Conservation (phyloP, 352 stramenopile species). For the Phytopythium ostracodes region DNA sequence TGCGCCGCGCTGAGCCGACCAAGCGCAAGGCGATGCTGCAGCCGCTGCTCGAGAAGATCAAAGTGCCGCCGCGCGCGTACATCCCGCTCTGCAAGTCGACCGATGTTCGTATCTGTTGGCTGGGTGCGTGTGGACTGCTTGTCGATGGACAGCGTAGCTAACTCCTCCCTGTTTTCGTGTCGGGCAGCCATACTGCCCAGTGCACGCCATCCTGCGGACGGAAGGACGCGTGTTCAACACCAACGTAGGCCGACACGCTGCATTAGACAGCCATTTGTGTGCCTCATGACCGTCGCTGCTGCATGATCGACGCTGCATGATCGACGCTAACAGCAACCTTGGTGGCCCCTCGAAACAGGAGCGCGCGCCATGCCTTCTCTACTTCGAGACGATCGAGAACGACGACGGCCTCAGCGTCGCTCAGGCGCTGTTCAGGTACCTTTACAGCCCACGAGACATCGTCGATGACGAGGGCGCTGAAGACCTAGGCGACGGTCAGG, state of each 20-base stretch:
- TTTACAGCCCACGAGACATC: slow-evolving; percentile 38
- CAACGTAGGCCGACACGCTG: slow-evolving; percentile 45
- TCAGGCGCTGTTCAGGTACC: slow-evolving; percentile 52
- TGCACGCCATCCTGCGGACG: slow-evolving; percentile 45
- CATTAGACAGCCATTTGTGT: not conserved
- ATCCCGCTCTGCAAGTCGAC: slow-evolving; percentile 80
- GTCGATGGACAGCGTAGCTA: not conserved
- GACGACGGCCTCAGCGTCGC: slow-evolving; percentile 50
- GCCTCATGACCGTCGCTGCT: no score
- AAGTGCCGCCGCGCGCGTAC: slow-evolving; percentile 57
- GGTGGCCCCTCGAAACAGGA: slow-evolving; percentile 52
- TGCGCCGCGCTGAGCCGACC: slow-evolving; percentile 56
- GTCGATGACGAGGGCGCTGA: slow-evolving; percentile 5
- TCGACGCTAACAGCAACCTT: no score
- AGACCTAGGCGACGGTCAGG: slow-evolving; percentile 8
- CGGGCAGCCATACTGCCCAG: slow-evolving; percentile 52
- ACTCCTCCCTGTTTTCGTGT: not conserved
- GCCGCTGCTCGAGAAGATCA: slow-evolving; percentile 43
- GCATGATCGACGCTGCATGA: no score
- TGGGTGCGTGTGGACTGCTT: not conserved
- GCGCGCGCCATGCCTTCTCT: slow-evolving; percentile 69
- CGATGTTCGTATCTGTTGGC: slow-evolving; percentile 31
- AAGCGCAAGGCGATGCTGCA: slow-evolving; percentile 61
- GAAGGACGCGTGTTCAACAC: slow-evolving; percentile 82
- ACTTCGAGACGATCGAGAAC: slow-evolving; percentile 59